These are phyloP conservation scores for Fusarium newnesense DNA, from an alignment of 2,329 filamentous ascomycete genomes.

Conservation along the genomic window DNA sequence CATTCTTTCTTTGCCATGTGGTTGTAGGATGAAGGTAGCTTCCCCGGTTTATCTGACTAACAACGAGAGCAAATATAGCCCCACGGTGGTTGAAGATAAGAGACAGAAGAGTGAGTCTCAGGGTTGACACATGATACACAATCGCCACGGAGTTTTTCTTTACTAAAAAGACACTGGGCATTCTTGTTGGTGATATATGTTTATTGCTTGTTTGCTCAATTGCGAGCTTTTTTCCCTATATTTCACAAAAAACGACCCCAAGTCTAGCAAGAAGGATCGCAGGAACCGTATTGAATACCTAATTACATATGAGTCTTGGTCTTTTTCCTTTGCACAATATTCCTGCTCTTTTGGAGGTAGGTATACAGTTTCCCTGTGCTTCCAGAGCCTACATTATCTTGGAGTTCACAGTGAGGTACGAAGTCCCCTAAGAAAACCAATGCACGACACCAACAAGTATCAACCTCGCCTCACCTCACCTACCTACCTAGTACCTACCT, in stretches of 20 bases:
- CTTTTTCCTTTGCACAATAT: background rate
- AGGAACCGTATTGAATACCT: background rate
- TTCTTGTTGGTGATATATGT: background rate
- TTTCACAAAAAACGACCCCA: background rate
- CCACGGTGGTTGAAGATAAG: background rate
- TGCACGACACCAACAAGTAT: background rate
- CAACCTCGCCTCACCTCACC: background rate
- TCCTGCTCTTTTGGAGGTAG: background rate
- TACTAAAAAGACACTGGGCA: background rate
- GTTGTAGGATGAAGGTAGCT: background rate
- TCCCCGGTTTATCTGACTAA: background rate
- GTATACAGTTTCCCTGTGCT: background rate
- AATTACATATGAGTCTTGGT: background rate
- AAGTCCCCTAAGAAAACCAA: background rate
- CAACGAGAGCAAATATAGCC: background rate
- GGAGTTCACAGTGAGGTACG: background rate
- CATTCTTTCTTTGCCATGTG: background rate
- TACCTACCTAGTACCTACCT: too few relatives aligned
- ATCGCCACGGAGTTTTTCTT: too few relatives aligned
- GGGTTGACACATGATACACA: background rate
- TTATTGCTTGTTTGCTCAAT: background rate
- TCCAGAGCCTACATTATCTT: background rate
- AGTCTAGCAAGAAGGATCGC: background rate
- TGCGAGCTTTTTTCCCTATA: background rate
- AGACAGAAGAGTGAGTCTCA: background rate